Percentiles rank a stretch among this genome's conserved stretches.
phyloP scores from a whole-genome alignment of 495 filamentous ascomycete genomes.

The Mytilinidion resinicola region DNA sequence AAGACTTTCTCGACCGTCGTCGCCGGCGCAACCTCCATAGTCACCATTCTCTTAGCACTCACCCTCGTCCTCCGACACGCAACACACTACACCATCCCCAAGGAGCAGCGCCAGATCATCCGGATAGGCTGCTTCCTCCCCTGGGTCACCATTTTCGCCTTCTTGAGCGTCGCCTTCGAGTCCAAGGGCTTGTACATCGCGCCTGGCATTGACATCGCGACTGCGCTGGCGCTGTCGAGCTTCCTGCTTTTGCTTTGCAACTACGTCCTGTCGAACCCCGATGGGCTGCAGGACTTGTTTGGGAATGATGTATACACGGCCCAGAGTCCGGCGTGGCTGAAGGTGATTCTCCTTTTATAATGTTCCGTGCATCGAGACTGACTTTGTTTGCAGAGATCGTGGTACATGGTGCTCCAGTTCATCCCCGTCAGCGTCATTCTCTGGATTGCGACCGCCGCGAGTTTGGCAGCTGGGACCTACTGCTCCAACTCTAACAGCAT shows the following conservation, averaged over 20 bases:
- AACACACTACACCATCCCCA: slow-evolving; percentile 16
- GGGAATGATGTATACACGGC: slow-evolving; percentile 6
- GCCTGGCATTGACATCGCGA: background rate
- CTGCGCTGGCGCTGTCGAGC: slow-evolving; percentile 1
- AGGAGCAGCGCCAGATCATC: slow-evolving; percentile 23
- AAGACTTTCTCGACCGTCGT: slow-evolving; percentile 12
- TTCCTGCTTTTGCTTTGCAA: slow-evolving; percentile 23
- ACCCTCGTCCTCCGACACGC: slow-evolving; percentile 10
- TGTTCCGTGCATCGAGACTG: too few relatives aligned
- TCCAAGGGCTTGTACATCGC: slow-evolving; percentile 8
- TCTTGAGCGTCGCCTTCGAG: slow-evolving; percentile 8
- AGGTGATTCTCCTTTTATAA: background rate
- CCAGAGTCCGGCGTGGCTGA: slow-evolving; percentile 17
- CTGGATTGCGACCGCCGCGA: slow-evolving; percentile 13
- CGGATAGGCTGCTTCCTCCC: slow-evolving; percentile 18
- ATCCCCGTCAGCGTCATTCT: slow-evolving; percentile 25
- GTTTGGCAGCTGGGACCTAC: slow-evolving; percentile 12
- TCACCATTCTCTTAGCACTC: slow-evolving; percentile 3
- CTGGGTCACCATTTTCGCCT: slow-evolving; percentile 11
- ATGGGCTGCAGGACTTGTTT: slow-evolving; percentile 17
- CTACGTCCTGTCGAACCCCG: slow-evolving; percentile 3
- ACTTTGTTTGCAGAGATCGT: slow-evolving; percentile 4
- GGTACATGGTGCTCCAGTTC: slow-evolving; percentile 29
- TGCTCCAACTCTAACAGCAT: slow-evolving; percentile 19
- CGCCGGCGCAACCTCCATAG: slow-evolving; percentile 4